Base-by-base conservation (phyloP, 768 basidiomycete species). In the Mrakia frigida region DNA sequence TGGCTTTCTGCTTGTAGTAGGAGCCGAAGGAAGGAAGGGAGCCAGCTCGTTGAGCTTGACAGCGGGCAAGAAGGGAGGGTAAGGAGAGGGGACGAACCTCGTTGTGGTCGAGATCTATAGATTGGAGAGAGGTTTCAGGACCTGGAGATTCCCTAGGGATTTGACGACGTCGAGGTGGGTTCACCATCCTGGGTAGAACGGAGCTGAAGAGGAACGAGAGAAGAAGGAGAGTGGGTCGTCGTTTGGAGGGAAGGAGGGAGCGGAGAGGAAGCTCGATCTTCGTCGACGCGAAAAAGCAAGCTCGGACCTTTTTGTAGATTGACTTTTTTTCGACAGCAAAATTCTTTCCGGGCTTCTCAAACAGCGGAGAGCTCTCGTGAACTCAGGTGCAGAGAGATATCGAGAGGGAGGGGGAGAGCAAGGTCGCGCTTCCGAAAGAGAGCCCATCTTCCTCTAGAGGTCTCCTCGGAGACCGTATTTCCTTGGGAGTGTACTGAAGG, bases 131-230 rank as follows among this genome's bases (percentile, higher is more conserved):
- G 6, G 65, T n/a, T 35, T 68, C 65, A 23, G 63, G 63, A 21
- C 21, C 33, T 13, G 63, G 63, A 50, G 46, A 50, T 65, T 65
- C 63, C 63, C 65, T 35, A n/a, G 65, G 65, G 3, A 68, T 18
- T 23, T 68, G 65, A n/a, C 65, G 65, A 43, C 65, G 65, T 23
- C 65, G 65, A 39, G 65, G 65, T 23, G 65, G 65, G 65, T 68
- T 68, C 35, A 68, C 37, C 65, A 68, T 68, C 65, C 35, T 41
- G 37, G 33, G 63, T 18, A 39, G 18, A 31, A 18, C 61, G 28
- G 35, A 37, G 63, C 7, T 37, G 25, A n/a, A 25, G 56, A 56
- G 56, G 56, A 13, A 25, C 1, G 2, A 5, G 39, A 46, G 43
- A 50, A 50, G 56, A 56, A 56, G 56, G 56, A 56, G 25, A 56